phyloP scores from a whole-genome alignment of 1,139 yeast genomes.

The Pichia cactophila region DNA sequence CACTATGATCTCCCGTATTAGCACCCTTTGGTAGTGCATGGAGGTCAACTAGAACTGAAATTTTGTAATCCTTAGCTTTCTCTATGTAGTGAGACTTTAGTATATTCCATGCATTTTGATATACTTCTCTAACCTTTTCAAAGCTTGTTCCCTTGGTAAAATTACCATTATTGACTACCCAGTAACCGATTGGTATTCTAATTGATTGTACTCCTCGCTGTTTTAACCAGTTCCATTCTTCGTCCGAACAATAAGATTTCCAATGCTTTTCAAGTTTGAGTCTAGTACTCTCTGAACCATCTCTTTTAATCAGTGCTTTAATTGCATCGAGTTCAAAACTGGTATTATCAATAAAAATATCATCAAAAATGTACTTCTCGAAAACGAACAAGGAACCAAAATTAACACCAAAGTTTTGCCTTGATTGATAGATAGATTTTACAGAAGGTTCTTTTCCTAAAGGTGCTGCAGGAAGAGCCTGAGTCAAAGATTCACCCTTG shows the following conservation, averaged over 20 bases:
- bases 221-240: constrained; percentile 74
- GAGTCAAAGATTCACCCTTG: constrained; percentile 1
- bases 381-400: constrained; percentile 77
- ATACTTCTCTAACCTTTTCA: constrained; percentile 45
- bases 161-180: constrained; percentile 67
- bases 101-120: constrained; percentile 60
- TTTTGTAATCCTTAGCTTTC: constrained; percentile 47
- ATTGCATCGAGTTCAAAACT: constrained; percentile 77
- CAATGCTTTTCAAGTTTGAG: constrained; percentile 61
- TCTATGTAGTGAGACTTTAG: constrained; percentile 40
- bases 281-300: constrained; percentile 51
- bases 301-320: constrained; percentile 35
- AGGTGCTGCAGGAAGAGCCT: constrained; percentile 22
- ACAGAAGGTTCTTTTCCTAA: constrained; percentile 32
- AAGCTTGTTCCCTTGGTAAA: constrained; percentile 59
- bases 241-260: constrained; percentile 51
- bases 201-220: constrained; percentile 65
- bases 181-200: constrained; percentile 85
- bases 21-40: constrained; percentile 95
- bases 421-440: constrained; percentile 51
- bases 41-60: constrained; percentile 73
- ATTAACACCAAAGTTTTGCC: constrained; percentile 80
- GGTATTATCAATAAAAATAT: constrained; percentile 41
- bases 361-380: constrained; percentile 67
- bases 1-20: constrained; percentile 77